A percentile compares a stretch with the other conserved stretches of the same genome.
Conservation (phyloP, 768 basidiomycete genomes). For the Butyriboletus loyo region DNA sequence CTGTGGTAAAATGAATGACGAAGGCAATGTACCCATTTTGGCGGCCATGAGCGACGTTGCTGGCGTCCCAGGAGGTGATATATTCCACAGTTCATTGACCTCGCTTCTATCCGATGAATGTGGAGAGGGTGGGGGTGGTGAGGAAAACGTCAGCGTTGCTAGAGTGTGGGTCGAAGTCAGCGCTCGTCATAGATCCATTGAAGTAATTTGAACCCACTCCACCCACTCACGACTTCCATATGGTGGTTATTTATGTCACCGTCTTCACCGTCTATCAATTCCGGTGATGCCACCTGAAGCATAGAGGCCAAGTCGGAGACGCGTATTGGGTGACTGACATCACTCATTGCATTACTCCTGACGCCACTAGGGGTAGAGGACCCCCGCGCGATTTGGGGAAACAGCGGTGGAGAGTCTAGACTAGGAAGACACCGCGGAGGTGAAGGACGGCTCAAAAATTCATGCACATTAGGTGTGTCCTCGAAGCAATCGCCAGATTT, state of each 20-base stretch:
- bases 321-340: constrained; percentile 9
- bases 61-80: constrained; percentile 47
- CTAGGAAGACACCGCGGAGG: constrained; percentile 24
- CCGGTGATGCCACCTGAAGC: constrained; percentile 19
- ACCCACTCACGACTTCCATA: constrained; percentile 61
- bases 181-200: background rate
- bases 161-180: constrained; percentile 6
- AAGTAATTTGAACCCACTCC: constrained; percentile 45
- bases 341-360: background rate
- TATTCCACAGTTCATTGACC: constrained; percentile 50
- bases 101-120: constrained; percentile 41
- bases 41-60: constrained; percentile 38
- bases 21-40: constrained; percentile 46
- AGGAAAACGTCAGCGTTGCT: constrained; percentile 40
- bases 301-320: constrained; percentile 29
- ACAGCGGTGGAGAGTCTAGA: constrained; percentile 43
- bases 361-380: background rate
- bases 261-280: constrained; percentile 38
- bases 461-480: constrained; percentile 18
- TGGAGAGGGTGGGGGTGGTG: constrained; percentile 36
- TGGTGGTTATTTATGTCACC: constrained; percentile 45
- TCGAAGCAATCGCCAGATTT: constrained; percentile 10
- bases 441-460: constrained; percentile 32
- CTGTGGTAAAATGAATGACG: background rate
- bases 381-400: constrained; percentile 33